These are phyloP conservation scores for Volvox africanus DNA, from an alignment of 139 green algal species.

Conservation along the genomic window DNA sequence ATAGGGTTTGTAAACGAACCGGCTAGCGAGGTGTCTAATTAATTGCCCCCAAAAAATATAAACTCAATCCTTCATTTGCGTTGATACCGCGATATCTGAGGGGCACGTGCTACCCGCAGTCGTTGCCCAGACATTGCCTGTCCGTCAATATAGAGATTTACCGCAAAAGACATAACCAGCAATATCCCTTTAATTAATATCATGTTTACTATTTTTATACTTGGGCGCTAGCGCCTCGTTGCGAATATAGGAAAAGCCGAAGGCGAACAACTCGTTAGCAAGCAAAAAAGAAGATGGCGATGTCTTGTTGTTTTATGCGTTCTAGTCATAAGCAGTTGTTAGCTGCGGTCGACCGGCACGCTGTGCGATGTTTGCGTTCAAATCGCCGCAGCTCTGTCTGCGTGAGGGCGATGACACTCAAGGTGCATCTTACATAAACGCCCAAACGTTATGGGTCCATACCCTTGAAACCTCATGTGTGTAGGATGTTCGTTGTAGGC, in stretches of 20 bases:
- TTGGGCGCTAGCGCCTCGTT: neutral
- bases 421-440: neutral
- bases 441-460: neutral
- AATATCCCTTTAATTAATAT: too few relatives aligned
- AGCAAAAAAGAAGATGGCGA: neutral
- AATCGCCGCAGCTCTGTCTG: constrained; percentile 2
- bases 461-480: neutral
- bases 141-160: too few relatives aligned
- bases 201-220: too few relatives aligned
- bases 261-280: neutral
- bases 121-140: too few relatives aligned
- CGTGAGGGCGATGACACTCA: constrained; percentile 16
- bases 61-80: too few relatives aligned
- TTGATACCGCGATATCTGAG: too few relatives aligned
- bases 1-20: too few relatives aligned
- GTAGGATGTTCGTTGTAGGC: neutral
- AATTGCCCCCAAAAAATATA: too few relatives aligned
- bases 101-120: too few relatives aligned
- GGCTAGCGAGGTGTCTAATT: too few relatives aligned
- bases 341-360: neutral
- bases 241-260: neutral
- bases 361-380: neutral
- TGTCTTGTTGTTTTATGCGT: neutral
- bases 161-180: too few relatives aligned
- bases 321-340: neutral